phyloP scores from a whole-genome alignment of 129 eudicot genomes.

The Apium graveolens region DNA sequence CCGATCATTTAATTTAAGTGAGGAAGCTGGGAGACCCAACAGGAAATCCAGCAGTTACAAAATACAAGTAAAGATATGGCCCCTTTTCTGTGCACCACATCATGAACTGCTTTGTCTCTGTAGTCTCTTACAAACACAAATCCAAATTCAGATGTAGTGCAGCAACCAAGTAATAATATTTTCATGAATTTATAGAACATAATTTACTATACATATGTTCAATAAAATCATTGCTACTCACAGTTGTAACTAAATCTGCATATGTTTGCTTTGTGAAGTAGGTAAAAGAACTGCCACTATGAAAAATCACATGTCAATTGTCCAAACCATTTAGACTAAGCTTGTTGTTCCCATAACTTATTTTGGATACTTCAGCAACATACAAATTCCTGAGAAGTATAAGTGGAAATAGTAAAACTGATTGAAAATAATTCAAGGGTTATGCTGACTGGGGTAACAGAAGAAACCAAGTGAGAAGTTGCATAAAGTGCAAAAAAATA shows the following conservation, averaged over 20 bases:
- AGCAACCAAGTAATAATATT: background rate
- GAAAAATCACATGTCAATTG: constrained; percentile 43
- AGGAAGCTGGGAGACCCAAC: too few relatives aligned
- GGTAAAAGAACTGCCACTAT: constrained; percentile 80
- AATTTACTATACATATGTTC: background rate
- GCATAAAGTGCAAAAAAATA: background rate
- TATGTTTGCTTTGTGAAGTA: constrained; percentile 65
- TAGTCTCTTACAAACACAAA: background rate
- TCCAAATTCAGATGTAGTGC: background rate
- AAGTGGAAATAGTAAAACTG: background rate
- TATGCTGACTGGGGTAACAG: background rate
- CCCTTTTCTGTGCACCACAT: background rate
- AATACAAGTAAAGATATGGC: too few relatives aligned
- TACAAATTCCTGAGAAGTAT: constrained; percentile 42
- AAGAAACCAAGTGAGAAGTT: background rate
- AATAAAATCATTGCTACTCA: constrained; percentile 20
- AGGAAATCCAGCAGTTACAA: too few relatives aligned
- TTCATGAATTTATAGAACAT: background rate
- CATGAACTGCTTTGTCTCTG: background rate
- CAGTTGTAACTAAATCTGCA: constrained; percentile 39
- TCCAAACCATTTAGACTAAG: constrained; percentile 36
- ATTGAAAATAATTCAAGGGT: background rate
- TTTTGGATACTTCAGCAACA: constrained; percentile 38
- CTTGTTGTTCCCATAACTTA: constrained; percentile 44
- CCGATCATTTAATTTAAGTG: too few relatives aligned